Percentiles rank a stretch among this genome's conserved stretches.
These are phyloP conservation scores for Rhododendron griersonianum DNA, from an alignment of 148 eudicot genomes.

Conservation along the genomic window DNA sequence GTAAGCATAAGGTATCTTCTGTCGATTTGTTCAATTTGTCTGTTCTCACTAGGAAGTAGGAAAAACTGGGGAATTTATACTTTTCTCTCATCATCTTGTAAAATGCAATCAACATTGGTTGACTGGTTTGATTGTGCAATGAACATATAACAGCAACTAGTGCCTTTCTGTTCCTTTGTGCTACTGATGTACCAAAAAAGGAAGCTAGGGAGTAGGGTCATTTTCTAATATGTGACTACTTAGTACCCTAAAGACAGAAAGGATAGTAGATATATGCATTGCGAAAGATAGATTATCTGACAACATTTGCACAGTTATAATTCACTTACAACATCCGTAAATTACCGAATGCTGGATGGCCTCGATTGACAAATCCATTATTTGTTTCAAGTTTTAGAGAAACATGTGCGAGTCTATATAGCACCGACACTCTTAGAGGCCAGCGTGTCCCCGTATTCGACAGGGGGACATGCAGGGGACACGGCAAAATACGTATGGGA, in stretches of 20 bases:
- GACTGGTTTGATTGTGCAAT: neutral
- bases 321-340: neutral
- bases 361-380: neutral
- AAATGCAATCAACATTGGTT: neutral
- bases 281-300: neutral
- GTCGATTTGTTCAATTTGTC: neutral
- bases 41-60: neutral
- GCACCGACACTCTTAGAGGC: too few species aligned
- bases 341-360: neutral
- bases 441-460: too few species aligned
- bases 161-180: neutral
- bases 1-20: slow-evolving; percentile 35
- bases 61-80: neutral
- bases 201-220: neutral
- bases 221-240: neutral
- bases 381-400: neutral
- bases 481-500: too few species aligned
- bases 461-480: too few species aligned
- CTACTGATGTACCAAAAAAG: neutral
- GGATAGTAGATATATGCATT: neutral
- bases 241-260: neutral
- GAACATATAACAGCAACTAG: neutral
- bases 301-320: neutral
- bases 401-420: neutral
- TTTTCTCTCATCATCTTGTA: neutral